Conservation (phyloP, 139 green algal genomes). For the Deuterostichococcus epilithicus region DNA sequence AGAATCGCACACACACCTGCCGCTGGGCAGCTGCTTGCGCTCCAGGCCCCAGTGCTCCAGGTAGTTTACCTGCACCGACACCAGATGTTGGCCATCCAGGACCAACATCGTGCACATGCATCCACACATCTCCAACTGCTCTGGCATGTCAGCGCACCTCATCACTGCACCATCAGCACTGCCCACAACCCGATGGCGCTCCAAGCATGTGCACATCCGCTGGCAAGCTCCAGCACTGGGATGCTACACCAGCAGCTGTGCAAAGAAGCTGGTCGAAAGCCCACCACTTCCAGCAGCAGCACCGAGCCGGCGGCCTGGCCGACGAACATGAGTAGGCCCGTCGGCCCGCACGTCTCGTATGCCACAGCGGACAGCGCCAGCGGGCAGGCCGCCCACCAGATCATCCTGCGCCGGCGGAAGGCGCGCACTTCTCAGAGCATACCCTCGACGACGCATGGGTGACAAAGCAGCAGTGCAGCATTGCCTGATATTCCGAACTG, state of each 20-base stretch:
- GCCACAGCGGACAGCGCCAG: not conserved
- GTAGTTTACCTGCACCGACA: constrained; percentile 47
- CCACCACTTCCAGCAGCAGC: constrained; percentile 28
- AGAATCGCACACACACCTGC: constrained; percentile 8
- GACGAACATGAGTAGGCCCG: constrained; percentile 16
- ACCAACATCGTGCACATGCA: too few relatives aligned
- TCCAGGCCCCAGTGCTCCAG: constrained; percentile 63
- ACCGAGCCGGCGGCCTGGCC: constrained; percentile 29
- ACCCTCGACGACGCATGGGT: not conserved
- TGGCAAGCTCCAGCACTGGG: too few relatives aligned
- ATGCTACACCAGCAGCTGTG: too few relatives aligned
- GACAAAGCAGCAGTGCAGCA: not conserved
- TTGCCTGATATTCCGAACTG: not conserved
- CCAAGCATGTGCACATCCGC: too few relatives aligned
- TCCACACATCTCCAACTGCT: too few relatives aligned
- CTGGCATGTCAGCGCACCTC: too few relatives aligned
- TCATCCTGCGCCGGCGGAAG: constrained; percentile 17
- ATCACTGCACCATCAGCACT: too few relatives aligned
- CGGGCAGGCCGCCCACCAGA: constrained; percentile 26
- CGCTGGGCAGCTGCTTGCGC: constrained; percentile 18
- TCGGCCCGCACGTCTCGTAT: constrained; percentile 11
- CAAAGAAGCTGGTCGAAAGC: too few relatives aligned
- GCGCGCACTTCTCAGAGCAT: not conserved
- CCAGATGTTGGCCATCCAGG: too few relatives aligned
- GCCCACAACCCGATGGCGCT: too few relatives aligned